Conservation (phyloP, 1,139 yeast genomes). For the Geotrichum carabidarum region DNA sequence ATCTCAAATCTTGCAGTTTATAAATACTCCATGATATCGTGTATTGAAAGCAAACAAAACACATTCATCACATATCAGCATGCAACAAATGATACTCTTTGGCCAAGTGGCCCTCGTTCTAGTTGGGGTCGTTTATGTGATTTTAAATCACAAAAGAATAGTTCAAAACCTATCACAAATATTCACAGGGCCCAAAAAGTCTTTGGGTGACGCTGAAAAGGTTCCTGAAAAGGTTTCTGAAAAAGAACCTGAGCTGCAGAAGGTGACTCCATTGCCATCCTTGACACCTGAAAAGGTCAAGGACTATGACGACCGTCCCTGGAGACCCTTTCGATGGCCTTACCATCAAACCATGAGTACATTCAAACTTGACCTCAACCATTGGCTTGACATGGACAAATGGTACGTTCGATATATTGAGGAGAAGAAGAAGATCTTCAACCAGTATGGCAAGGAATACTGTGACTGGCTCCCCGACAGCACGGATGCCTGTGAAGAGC, state of each 20-base stretch:
- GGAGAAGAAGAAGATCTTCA: conserved; percentile 56
- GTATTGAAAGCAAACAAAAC: too few relatives aligned
- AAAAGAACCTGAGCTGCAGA: conserved; percentile 13
- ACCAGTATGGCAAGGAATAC: conserved; percentile 55
- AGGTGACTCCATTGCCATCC: conserved; percentile 46
- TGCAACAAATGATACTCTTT: conserved; percentile 1
- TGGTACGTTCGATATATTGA: conserved; percentile 61
- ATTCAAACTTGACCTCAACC: conserved; percentile 61
- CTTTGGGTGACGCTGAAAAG: neutral
- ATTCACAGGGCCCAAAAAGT: conserved; percentile 3
- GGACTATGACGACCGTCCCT: conserved; percentile 66
- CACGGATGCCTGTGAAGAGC: conserved; percentile 57
- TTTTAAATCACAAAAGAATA: neutral
- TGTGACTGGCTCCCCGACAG: conserved; percentile 66
- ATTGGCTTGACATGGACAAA: conserved; percentile 78
- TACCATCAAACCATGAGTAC: conserved; percentile 77
- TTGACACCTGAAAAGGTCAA: conserved; percentile 64
- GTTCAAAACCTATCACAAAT: neutral
- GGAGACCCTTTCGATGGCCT: conserved; percentile 80
- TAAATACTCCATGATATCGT: too few relatives aligned
- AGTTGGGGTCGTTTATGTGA: conserved; percentile 2
- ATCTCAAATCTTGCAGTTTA: too few relatives aligned
- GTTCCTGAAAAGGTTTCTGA: neutral
- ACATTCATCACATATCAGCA: conserved; percentile 5
- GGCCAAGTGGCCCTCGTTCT: conserved; percentile 4